A percentile compares a stretch with the other conserved stretches of the same genome.
phyloP scores from a whole-genome alignment of 257 asterid genomes.

The Nicotiana attenuata region DNA sequence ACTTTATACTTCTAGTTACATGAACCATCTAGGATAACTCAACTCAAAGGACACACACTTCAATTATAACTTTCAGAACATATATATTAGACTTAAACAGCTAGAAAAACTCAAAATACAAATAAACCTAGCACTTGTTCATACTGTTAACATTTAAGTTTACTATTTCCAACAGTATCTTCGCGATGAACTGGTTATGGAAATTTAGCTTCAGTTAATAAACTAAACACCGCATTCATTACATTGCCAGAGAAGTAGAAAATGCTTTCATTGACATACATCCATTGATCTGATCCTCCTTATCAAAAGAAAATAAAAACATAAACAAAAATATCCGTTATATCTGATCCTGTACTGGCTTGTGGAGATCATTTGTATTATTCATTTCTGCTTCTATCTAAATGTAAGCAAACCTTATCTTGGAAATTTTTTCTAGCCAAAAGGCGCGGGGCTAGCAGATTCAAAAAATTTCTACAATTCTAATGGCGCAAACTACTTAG shows the following conservation, averaged over 20 bases:
- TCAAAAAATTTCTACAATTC: neutral
- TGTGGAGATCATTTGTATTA: neutral
- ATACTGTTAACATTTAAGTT: neutral
- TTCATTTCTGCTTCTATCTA: neutral
- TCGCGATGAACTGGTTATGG: neutral
- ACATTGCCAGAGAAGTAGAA: neutral
- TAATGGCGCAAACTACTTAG: neutral
- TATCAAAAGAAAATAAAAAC: too few species aligned
- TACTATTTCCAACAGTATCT: neutral
- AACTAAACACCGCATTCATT: too few species aligned
- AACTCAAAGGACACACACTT: neutral
- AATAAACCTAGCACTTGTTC: neutral
- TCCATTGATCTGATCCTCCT: neutral
- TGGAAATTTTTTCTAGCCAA: neutral
- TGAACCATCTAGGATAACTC: neutral
- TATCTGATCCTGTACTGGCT: neutral
- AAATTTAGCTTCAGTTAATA: too few species aligned
- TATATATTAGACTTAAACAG: neutral
- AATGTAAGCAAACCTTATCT: neutral
- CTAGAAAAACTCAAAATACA: neutral
- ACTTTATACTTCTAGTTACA: neutral
- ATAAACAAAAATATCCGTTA: too few species aligned
- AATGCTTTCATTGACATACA: neutral
- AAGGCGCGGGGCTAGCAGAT: neutral
- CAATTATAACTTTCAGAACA: neutral